Conservation (phyloP, 345 rosid genomes). For the Eucalyptus urophylla region DNA sequence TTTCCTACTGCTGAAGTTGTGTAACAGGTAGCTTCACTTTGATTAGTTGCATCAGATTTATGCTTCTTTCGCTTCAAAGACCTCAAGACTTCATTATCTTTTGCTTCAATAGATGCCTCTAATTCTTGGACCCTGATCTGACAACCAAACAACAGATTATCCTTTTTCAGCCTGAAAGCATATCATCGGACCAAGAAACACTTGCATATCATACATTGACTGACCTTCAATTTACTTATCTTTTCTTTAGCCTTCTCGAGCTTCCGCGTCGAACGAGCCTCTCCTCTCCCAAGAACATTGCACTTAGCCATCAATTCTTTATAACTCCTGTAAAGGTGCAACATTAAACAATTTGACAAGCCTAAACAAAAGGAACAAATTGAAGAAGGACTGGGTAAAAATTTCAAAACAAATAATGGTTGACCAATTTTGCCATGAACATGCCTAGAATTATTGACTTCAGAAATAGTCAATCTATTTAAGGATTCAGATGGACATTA, state of each 20-base stretch:
- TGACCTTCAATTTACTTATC: constrained; percentile 58
- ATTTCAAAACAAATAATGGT: background rate
- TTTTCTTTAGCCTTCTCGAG: constrained; percentile 74
- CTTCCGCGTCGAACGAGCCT: constrained; percentile 51
- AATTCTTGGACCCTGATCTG: constrained; percentile 64
- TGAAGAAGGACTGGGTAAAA: background rate
- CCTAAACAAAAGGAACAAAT: background rate
- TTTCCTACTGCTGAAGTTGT: background rate
- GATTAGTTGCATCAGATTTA: background rate
- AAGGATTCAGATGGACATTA: background rate
- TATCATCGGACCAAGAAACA: background rate
- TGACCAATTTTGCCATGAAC: background rate
- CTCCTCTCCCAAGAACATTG: constrained; percentile 80
- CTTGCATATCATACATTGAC: background rate
- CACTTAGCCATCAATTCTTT: constrained; percentile 87
- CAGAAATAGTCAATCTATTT: background rate
- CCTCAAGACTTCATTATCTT: constrained; percentile 56
- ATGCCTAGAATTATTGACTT: background rate
- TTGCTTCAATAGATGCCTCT: constrained; percentile 45
- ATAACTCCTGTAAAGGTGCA: constrained; percentile 43
- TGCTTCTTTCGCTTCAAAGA: constrained; percentile 39
- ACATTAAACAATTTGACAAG: background rate
- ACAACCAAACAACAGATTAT: background rate
- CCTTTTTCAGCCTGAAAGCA: background rate
- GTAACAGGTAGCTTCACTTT: background rate